Percentiles rank a stretch among this genome's conserved stretches.
Evolutionary conservation across 495 filamentous ascomycete species (phyloP).

Genomic region (Aspergillus nanangensis): DNA sequence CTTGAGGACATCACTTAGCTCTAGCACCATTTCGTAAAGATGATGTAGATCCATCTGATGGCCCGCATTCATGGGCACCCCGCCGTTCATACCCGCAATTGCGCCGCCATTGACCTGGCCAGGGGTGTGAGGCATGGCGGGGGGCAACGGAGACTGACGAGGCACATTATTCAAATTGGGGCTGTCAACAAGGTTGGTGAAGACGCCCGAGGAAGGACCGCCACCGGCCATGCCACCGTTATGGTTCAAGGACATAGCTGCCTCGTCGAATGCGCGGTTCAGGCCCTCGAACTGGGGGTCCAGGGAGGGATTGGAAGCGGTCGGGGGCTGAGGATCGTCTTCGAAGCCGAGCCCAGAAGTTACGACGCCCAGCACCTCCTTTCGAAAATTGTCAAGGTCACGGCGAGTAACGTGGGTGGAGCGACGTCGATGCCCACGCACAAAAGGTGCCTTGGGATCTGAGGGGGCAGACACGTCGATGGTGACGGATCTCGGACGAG

Average conservation of each 20-base stretch:
- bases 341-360: constrained; percentile 24
- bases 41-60: constrained; percentile 86
- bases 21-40: constrained; percentile 77
- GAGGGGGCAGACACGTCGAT: constrained; percentile 30
- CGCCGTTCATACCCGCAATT: constrained; percentile 56
- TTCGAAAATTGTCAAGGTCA: constrained; percentile 43
- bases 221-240: constrained; percentile 27
- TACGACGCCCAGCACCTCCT: constrained; percentile 38
- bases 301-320: constrained; percentile 19
- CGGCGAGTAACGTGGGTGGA: constrained; percentile 42
- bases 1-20: constrained; percentile 70
- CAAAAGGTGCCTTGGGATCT: constrained; percentile 36
- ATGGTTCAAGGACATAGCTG: constrained; percentile 35
- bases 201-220: constrained; percentile 26
- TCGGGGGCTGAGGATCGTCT: constrained; percentile 26
- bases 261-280: constrained; percentile 33
- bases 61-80: constrained; percentile 66
- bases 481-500: constrained; percentile 23
- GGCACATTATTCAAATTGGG: constrained; percentile 34
- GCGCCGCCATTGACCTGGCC: constrained; percentile 50
- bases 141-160: constrained; percentile 33
- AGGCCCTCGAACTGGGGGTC: constrained; percentile 33
- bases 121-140: constrained; percentile 27
- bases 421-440: constrained; percentile 44
- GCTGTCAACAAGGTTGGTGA: constrained; percentile 30